phyloP scores from a whole-genome alignment of 306 rosid genomes.

The Mucuna pruriens region DNA sequence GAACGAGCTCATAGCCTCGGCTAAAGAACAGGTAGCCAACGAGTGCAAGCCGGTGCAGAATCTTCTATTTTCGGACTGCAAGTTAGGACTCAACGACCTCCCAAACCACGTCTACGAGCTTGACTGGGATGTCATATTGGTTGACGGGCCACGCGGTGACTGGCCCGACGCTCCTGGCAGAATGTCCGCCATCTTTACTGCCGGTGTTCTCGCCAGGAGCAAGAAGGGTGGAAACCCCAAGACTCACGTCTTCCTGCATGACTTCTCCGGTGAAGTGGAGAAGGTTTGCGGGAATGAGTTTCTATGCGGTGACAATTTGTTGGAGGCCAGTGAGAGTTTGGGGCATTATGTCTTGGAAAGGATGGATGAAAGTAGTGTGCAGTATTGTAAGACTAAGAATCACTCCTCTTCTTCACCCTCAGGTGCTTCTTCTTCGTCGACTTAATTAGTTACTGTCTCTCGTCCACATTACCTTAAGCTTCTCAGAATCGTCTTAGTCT shows the following conservation, averaged over 20 bases:
- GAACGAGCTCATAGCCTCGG: conserved; percentile 63
- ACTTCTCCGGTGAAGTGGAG: conserved; percentile 64
- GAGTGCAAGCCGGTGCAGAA: conserved; percentile 98
- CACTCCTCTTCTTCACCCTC: conserved; percentile 34
- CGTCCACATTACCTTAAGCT: background rate
- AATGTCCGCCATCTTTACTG: conserved; percentile 84
- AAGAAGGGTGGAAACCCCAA: conserved; percentile 86
- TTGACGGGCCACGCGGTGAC: conserved; percentile 90
- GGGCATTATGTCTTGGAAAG: conserved; percentile 87
- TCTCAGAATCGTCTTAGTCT: conserved; percentile 36
- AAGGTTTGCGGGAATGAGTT: conserved; percentile 79
- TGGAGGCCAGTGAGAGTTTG: conserved; percentile 65
- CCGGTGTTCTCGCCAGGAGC: conserved; percentile 88
- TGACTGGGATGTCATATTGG: conserved; percentile 87
- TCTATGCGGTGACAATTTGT: conserved; percentile 77
- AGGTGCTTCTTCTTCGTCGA: conserved; percentile 38
- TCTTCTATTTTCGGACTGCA: conserved; percentile 83
- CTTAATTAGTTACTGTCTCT: conserved; percentile 21
- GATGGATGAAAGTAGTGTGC: conserved; percentile 77
- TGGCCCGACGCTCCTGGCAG: conserved; percentile 96
- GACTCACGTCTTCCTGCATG: conserved; percentile 93
- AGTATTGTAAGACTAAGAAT: conserved; percentile 78
- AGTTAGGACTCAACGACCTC: conserved; percentile 82
- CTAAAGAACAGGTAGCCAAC: conserved; percentile 67
- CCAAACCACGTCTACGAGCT: conserved; percentile 95